These are phyloP conservation scores for Dendrostoma leiphaemia DNA, from an alignment of 2,329 filamentous ascomycete species.

Conservation along the genomic window DNA sequence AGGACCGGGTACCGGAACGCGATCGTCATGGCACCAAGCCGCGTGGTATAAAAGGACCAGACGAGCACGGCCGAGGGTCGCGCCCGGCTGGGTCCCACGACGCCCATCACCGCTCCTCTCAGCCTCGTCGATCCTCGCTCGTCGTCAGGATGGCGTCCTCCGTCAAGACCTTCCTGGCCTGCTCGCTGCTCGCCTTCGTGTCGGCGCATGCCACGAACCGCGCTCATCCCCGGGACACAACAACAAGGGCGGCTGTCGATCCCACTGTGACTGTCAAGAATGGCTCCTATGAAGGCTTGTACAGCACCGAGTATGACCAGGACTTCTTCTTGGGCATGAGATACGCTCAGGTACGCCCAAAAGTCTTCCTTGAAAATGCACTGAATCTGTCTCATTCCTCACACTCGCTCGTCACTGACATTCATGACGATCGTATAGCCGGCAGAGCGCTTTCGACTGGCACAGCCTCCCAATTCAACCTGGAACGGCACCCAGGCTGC, in stretches of 20 bases:
- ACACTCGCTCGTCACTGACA: conserved; percentile 43
- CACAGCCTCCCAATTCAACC: conserved; percentile 45
- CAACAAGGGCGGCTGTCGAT: neutral
- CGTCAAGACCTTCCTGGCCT: conserved; percentile 13
- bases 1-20: no score
- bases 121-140: neutral
- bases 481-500: conserved; percentile 41
- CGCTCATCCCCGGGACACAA: conserved; percentile 13
- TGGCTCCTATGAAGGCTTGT: conserved; percentile 35
- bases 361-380: conserved; percentile 20
- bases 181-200: conserved; percentile 11
- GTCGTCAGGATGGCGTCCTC: conserved; percentile 14
- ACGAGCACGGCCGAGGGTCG: neutral
- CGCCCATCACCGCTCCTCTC: neutral
- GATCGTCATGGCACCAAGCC: neutral
- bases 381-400: no score
- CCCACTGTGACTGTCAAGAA: conserved; percentile 25
- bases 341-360: conserved; percentile 52
- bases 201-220: conserved; percentile 4
- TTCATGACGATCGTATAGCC: conserved; percentile 25
- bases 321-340: conserved; percentile 56
- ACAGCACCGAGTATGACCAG: conserved; percentile 36
- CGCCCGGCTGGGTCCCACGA: neutral
- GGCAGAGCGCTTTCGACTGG: conserved; percentile 44
- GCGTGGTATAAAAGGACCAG: neutral